Evolutionary conservation across 2,329 filamentous ascomycete species (phyloP), one percentile per base, ranked within the genome.

Genomic region (Blumeria hordei): DNA sequence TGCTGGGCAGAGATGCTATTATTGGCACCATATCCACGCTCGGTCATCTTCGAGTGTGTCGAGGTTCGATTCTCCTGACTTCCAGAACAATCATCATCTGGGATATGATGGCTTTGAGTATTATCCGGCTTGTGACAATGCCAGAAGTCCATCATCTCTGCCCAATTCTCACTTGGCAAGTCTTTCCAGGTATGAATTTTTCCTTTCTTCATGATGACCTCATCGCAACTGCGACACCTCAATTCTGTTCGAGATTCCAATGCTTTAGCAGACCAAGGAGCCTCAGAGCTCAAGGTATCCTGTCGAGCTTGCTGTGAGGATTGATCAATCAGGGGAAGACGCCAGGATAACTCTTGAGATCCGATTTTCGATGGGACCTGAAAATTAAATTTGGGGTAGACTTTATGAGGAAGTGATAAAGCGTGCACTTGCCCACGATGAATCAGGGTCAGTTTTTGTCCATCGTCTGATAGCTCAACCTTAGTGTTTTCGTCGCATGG

Each of bases 81-180:
- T 37, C 65, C 57, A 21, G 39, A 12, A 53, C 71, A 65, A n/a
- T 64, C 62, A 10, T 72, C 68, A 58, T 78, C 71, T 55, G 79
- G 72, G 12, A 35, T 3, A 51, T 32, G 11, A 32, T 21, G 11
- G 3, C 12, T 32, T 12, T 16, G 12, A 32, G 4, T 4, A 49
- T 49, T 6, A 58, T 80, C 74, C 41, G 93, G 92, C 68, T 96
- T 96, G 67, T 98, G 92, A 64, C 92, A 98, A 68, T 98, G 93
- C 92, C 92, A 98, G 62, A 98, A 94, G 67, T 98, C 93, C 92
- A 98, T 98, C 88, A 98, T 94, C 69, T 98, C 92, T 0, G 92
- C 93, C 92, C 92, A 98, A 64, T 94, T 90, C 62, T 94, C 88
- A 64, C 88, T 94, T 0, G 92, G 92, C 16, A 98, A 71, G 64